Conservation (phyloP, 176 grass and related monocot genomes). For the Carex kokanica region DNA sequence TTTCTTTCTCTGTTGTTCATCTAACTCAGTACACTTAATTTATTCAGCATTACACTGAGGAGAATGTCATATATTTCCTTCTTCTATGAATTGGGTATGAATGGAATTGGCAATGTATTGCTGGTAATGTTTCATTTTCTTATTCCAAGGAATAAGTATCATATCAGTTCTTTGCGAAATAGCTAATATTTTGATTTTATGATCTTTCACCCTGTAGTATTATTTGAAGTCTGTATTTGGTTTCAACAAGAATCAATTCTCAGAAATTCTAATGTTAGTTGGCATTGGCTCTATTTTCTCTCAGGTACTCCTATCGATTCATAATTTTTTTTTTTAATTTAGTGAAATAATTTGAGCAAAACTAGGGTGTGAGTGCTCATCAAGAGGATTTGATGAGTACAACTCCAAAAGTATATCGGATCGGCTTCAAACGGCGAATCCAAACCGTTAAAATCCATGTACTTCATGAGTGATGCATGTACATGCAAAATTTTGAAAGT, state of each 20-base stretch:
- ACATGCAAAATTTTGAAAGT: too few species aligned
- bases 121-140: conserved; percentile 40
- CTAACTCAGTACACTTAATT: conserved; percentile 21
- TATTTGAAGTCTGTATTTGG: conserved; percentile 83
- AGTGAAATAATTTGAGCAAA: conserved; percentile 4
- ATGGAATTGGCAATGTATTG: conserved; percentile 61
- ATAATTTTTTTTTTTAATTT: neutral
- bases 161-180: neutral
- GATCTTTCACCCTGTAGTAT: conserved; percentile 43
- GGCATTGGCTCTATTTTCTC: conserved; percentile 80
- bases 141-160: neutral
- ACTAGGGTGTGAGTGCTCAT: too few species aligned
- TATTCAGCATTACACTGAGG: conserved; percentile 52
- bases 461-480: too few species aligned
- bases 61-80: conserved; percentile 63
- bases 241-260: conserved; percentile 88
- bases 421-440: too few species aligned
- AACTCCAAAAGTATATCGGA: too few species aligned
- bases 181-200: neutral
- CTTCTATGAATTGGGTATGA: conserved; percentile 84
- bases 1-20: neutral
- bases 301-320: conserved; percentile 37
- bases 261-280: conserved; percentile 81
- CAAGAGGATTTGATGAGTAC: too few species aligned
- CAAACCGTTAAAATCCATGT: too few species aligned